Percentiles rank a stretch among this genome's conserved stretches.
These are phyloP conservation scores for Astrothelium subdiscretum DNA, from an alignment of 495 filamentous ascomycete genomes.

Conservation along the genomic window DNA sequence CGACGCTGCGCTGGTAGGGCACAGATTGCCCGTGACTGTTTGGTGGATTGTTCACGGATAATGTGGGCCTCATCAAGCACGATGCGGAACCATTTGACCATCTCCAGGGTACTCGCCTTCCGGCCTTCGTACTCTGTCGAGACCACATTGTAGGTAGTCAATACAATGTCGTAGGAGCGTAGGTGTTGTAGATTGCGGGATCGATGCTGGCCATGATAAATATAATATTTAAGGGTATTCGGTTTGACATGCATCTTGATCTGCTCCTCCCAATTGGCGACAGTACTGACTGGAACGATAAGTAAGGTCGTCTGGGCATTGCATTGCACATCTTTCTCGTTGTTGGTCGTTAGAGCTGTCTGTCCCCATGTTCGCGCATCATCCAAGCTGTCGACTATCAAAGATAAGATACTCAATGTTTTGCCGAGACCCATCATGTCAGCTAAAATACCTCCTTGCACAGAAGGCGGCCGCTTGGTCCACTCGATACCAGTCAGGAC, in stretches of 20 bases:
- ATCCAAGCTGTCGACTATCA: slow-evolving; percentile 51
- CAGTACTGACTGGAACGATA: slow-evolving; percentile 77
- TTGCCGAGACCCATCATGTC: slow-evolving; percentile 99
- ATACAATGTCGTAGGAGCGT: slow-evolving; percentile 64
- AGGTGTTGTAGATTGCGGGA: slow-evolving; percentile 55
- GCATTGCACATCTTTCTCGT: slow-evolving; percentile 32
- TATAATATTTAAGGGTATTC: slow-evolving; percentile 50
- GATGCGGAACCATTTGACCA: slow-evolving; percentile 86
- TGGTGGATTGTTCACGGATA: slow-evolving; percentile 73
- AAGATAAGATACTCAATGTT: slow-evolving; percentile 75
- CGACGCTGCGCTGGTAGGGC: slow-evolving; percentile 68
- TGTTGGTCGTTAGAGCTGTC: slow-evolving; percentile 27
- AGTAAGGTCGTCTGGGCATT: slow-evolving; percentile 77
- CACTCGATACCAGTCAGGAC: slow-evolving; percentile 66
- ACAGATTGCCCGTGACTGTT: slow-evolving; percentile 74
- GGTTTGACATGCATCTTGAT: slow-evolving; percentile 66
- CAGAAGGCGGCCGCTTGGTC: slow-evolving; percentile 52
- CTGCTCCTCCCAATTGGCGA: slow-evolving; percentile 87
- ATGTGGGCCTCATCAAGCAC: slow-evolving; percentile 93
- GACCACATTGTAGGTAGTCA: slow-evolving; percentile 87
- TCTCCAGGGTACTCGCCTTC: slow-evolving; percentile 41
- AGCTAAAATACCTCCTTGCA: slow-evolving; percentile 78
- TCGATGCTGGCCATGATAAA: slow-evolving; percentile 74
- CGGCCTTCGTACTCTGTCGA: slow-evolving; percentile 62
- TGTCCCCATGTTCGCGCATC: slow-evolving; percentile 48